Evolutionary conservation across 2,329 filamentous ascomycete genomes (phyloP).

Genomic region (Coniochaeta sp.): DNA sequence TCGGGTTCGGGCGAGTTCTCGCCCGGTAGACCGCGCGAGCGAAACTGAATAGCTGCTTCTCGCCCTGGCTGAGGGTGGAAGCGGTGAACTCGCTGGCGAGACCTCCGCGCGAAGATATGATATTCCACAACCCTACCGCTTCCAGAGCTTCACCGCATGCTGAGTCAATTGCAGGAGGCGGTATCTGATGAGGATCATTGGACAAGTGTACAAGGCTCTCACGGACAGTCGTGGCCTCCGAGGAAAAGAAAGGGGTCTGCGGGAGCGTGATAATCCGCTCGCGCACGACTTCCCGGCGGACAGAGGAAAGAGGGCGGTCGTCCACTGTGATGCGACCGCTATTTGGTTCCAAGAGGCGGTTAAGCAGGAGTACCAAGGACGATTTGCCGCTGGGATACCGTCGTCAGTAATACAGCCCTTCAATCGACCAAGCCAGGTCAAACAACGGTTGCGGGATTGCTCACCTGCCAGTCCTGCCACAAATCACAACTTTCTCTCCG

Average conservation of each 20-base stretch:
- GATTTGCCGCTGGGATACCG: constrained; percentile 32
- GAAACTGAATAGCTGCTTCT: constrained; percentile 26
- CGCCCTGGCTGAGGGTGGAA: constrained; percentile 45
- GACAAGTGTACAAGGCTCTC: constrained; percentile 28
- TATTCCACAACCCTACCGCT: constrained; percentile 20
- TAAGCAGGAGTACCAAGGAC: constrained; percentile 25
- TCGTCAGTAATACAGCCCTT: constrained; percentile 21
- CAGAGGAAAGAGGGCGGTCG: constrained; percentile 19
- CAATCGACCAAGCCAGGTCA: constrained; percentile 19
- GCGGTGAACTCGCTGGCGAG: constrained; percentile 29
- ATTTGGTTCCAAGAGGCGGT: constrained; percentile 29
- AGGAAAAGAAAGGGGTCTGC: constrained; percentile 43
- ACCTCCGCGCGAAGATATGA: constrained; percentile 23
- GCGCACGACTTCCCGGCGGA: constrained; percentile 33
- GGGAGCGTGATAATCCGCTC: constrained; percentile 40
- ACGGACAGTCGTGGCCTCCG: constrained; percentile 29
- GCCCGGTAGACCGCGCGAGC: constrained; percentile 42
- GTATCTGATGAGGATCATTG: constrained; percentile 15
- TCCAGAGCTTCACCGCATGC: constrained; percentile 24
- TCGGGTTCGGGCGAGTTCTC: neutral
- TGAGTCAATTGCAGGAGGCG: constrained; percentile 14
- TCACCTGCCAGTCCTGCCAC: constrained; percentile 31
- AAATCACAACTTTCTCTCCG: constrained; percentile 27
- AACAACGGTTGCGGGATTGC: neutral
- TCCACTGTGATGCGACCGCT: constrained; percentile 31